phyloP scores from a whole-genome alignment of 228 moss, liverwort and hornwort species.

The Sphagnum magellanicum region DNA sequence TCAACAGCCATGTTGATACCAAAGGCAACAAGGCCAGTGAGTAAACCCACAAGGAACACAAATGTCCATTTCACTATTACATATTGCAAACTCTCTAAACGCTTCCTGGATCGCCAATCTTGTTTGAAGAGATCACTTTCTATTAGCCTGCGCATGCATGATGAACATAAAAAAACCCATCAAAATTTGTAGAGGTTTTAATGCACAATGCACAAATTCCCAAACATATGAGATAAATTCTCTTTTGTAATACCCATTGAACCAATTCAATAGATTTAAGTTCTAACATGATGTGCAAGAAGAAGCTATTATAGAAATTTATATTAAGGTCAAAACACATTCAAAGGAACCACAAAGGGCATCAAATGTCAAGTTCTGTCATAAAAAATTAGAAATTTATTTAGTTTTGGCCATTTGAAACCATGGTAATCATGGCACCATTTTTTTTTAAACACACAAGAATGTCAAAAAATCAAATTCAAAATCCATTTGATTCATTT shows the following conservation, averaged over 20 bases:
- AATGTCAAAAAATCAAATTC: too few species aligned
- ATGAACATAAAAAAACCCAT: background rate
- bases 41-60: constrained; percentile 29
- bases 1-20: constrained; percentile 44
- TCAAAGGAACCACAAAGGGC: too few species aligned
- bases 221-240: background rate
- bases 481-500: too few species aligned
- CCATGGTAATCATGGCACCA: too few species aligned
- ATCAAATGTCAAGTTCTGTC: too few species aligned
- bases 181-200: background rate
- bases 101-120: constrained; percentile 48
- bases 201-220: background rate
- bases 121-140: constrained; percentile 43
- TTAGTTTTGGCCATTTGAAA: too few species aligned
- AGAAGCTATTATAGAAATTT: background rate
- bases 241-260: background rate
- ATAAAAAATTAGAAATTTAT: too few species aligned
- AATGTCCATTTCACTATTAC: constrained; percentile 45
- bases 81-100: constrained; percentile 35
- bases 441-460: too few species aligned
- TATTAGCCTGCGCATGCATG: constrained; percentile 26
- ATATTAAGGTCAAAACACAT: too few species aligned
- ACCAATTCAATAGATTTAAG: background rate
- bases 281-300: background rate
- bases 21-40: constrained; percentile 37